Evolutionary conservation across 352 stramenopile genomes (phyloP).

Genomic region (Phytopythium boreale): DNA sequence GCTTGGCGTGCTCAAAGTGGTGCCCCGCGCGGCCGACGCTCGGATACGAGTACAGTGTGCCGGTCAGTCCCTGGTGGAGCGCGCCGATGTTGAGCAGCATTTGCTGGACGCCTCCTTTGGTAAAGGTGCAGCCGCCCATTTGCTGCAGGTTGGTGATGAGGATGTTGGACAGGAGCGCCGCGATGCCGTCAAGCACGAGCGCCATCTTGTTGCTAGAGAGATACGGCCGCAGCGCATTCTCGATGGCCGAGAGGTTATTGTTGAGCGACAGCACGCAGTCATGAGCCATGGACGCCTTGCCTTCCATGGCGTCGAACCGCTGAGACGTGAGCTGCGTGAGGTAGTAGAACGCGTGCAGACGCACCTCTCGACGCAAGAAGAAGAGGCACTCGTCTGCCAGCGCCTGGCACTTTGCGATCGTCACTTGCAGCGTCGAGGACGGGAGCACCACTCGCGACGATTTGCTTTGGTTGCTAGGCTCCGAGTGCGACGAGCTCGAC

Average conservation of each 20-base stretch:
- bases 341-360: conserved; percentile 75
- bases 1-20: conserved; percentile 78
- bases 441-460: not conserved
- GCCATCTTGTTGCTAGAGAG: conserved; percentile 72
- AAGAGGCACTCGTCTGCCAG: conserved; percentile 77
- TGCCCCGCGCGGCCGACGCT: conserved; percentile 33
- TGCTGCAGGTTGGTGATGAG: conserved; percentile 63
- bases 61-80: conserved; percentile 71
- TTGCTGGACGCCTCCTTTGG: conserved; percentile 68
- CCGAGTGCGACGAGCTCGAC: conserved; percentile 12
- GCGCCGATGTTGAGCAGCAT: conserved; percentile 78
- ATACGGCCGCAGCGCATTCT: conserved; percentile 74
- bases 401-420: conserved; percentile 67
- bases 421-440: conserved; percentile 42
- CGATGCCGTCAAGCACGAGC: conserved; percentile 70
- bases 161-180: conserved; percentile 54
- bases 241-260: conserved; percentile 70
- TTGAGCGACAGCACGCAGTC: conserved; percentile 73
- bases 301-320: conserved; percentile 55
- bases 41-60: conserved; percentile 72
- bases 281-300: conserved; percentile 60
- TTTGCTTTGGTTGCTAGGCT: not conserved
- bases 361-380: conserved; percentile 72
- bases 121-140: conserved; percentile 62
- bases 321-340: conserved; percentile 71